Base-by-base conservation (phyloP, 2,329 filamentous ascomycete genomes). In the Chaetomium strumarium region DNA sequence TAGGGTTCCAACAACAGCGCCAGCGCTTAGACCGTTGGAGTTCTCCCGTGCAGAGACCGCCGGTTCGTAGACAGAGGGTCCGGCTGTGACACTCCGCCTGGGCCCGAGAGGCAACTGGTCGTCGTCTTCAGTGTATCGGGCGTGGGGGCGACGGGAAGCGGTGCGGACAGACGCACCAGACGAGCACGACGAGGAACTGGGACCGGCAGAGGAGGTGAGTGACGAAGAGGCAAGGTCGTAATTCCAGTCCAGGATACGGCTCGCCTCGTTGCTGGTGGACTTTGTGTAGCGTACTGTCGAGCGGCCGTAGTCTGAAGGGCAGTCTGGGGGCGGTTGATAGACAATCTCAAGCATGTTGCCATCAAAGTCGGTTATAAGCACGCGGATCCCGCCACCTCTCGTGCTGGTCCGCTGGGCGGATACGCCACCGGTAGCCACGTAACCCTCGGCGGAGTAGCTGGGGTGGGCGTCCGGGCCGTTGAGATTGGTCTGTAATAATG, bases 291-390 rank as follows among this genome's bases (percentile, higher is more conserved):
- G 66, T 19, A 69, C 56, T 3, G 66, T 66, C 13, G 68, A 65
- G 19, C 68, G 67, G 33, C 52, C 59, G 57, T 72, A 67, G 49
- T 64, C 60, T 6, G 68, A 58, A 24, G 67, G 61, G 46, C 73
- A 70, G 33, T 67, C 67, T 38, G 62, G 59, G 37, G 67, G 64
- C 12, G 67, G 66, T 9, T 75, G 74, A 66, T 83, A 86, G 46
- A 91, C 81, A 30, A 88, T 86, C 65, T 93, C 88, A 65, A 95
- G 83, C 61, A 80, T 86, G 71, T 95, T 95, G 46, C 88, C 88
- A 71, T 95, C 89, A 50, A 88, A 78, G 68, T 95, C 90, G 55
- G 83, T 78, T 38, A 90, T 83, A 76, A 72, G 81, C 73, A 69
- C 79, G 71, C 63, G 68, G 59, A 62, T 69, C 57, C 69, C 70